phyloP scores from a whole-genome alignment of 2,329 filamentous ascomycete species.

The Stylonectria norvegica region DNA sequence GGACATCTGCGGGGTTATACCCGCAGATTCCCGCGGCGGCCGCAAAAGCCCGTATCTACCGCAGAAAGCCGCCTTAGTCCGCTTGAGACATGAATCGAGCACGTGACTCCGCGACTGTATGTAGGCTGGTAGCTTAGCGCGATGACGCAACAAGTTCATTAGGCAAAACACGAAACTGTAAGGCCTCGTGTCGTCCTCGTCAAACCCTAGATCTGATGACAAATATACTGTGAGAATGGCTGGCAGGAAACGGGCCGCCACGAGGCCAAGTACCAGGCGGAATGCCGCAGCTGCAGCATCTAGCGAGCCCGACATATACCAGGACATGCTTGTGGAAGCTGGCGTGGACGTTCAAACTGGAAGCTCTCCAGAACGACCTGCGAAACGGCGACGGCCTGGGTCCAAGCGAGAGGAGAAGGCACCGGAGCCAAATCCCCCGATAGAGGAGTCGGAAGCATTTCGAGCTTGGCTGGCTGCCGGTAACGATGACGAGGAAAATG shows the following conservation, averaged over 20 bases:
- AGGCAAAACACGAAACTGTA: slow-evolving; percentile 9
- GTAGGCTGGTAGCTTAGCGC: slow-evolving; percentile 1
- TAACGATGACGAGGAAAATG: slow-evolving; percentile 32
- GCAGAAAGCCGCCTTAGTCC: too few species aligned
- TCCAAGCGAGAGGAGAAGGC: slow-evolving; percentile 4
- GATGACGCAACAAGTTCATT: slow-evolving; percentile 27
- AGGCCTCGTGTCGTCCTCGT: not conserved
- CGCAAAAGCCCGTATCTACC: too few species aligned
- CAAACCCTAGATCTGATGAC: not conserved
- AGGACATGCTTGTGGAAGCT: slow-evolving; percentile 49
- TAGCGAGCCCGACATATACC: slow-evolving; percentile 41
- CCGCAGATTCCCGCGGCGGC: too few species aligned
- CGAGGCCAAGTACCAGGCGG: slow-evolving; percentile 21
- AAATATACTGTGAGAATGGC: slow-evolving; percentile 27
- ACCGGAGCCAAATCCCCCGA: not conserved
- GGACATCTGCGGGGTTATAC: too few species aligned
- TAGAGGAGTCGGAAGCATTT: not conserved
- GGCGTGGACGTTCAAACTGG: slow-evolving; percentile 32
- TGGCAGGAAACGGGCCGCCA: slow-evolving; percentile 28
- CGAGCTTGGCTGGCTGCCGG: slow-evolving; percentile 2
- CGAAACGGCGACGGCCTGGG: slow-evolving; percentile 36
- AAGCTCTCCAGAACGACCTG: slow-evolving; percentile 36
- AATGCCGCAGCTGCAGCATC: slow-evolving; percentile 11
- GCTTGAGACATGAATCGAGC: too few species aligned
- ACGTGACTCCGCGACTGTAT: slow-evolving; percentile 17